Evolutionary conservation across 805 yeast species (phyloP).

Genomic region (Yarrowia sp.): DNA sequence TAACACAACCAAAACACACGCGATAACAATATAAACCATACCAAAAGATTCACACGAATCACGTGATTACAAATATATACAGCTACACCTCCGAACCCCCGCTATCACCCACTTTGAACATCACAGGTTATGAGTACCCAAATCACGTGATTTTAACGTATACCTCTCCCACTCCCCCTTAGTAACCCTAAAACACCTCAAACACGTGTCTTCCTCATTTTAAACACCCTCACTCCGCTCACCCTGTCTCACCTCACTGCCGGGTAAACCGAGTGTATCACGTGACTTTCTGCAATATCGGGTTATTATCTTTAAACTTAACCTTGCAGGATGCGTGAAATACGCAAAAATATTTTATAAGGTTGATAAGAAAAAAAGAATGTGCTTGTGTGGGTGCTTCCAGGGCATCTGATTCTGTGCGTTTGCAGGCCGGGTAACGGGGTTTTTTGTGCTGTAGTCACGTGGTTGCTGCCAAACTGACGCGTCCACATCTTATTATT

Average conservation of each 20-base stretch:
- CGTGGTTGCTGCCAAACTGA: constrained; percentile 5
- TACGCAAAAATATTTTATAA: neutral
- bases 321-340: neutral
- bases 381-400: no score
- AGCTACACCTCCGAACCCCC: no score
- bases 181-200: no score
- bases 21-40: no score
- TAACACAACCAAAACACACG: no score
- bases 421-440: neutral
- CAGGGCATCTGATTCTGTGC: neutral
- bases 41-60: no score
- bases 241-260: neutral
- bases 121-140: no score
- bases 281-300: neutral
- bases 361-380: neutral
- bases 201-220: no score
- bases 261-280: constrained; percentile 4
- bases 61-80: no score
- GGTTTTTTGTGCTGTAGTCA: neutral
- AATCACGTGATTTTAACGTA: no score
- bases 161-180: no score
- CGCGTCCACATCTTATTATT: neutral
- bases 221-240: neutral
- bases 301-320: neutral
- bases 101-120: no score